phyloP scores from a whole-genome alignment of 2,329 filamentous ascomycete genomes.

The Stemphylium lycopersici region DNA sequence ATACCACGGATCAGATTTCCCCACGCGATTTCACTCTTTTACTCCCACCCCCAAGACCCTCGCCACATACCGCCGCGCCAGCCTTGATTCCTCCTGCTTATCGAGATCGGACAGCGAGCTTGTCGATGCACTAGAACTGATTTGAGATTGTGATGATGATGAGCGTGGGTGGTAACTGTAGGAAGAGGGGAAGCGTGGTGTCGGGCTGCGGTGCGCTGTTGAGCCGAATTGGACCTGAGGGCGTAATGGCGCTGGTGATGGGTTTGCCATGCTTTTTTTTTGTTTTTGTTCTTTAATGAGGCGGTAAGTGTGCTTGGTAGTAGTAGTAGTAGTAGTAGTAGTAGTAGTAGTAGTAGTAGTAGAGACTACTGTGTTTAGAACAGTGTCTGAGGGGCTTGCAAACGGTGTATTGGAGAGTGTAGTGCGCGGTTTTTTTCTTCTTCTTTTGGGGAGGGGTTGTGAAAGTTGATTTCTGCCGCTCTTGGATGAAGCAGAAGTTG shows the following conservation, averaged over 20 bases:
- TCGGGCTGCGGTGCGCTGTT: background rate
- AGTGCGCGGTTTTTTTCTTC: too few species aligned
- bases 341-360: too few species aligned
- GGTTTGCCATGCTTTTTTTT: too few species aligned
- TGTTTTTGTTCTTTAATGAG: background rate
- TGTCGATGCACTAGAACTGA: conserved; percentile 2
- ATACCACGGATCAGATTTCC: too few species aligned
- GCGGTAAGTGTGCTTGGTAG: too few species aligned
- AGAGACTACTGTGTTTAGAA: background rate
- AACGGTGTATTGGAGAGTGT: too few species aligned
- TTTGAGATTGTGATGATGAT: background rate
- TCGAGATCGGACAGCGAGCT: conserved; percentile 8
- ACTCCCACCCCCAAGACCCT: too few species aligned
- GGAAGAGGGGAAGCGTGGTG: background rate
- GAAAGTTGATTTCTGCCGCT: too few species aligned
- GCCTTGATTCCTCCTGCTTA: conserved; percentile 10
- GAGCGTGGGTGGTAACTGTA: background rate
- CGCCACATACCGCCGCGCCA: conserved; percentile 1
- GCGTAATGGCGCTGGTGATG: background rate
- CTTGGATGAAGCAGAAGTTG: too few species aligned
- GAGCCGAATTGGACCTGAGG: conserved; percentile 1
- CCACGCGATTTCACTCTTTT: too few species aligned
- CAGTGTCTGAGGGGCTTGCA: background rate
- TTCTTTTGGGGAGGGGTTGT: too few species aligned
- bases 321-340: too few species aligned